These are phyloP conservation scores for Ustulina deusta DNA, from an alignment of 2,329 filamentous ascomycete species.

Conservation along the genomic window DNA sequence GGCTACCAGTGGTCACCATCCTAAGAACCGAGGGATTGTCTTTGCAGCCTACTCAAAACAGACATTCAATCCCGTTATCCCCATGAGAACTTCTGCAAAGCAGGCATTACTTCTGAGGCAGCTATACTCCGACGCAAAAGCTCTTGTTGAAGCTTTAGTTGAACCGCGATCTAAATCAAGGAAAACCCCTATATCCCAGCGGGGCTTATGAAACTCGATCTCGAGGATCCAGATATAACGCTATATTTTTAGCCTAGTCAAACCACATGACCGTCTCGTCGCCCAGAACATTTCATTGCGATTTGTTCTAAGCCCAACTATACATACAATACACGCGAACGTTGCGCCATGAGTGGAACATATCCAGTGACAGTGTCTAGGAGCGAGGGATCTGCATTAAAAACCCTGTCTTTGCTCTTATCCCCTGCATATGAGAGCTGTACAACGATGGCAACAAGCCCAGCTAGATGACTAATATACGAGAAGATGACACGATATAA, in stretches of 20 bases:
- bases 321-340: not conserved
- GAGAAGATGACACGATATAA: constrained; percentile 3
- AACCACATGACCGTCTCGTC: too few relatives aligned
- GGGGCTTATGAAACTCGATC: not conserved
- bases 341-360: too few relatives aligned
- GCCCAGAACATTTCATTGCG: too few relatives aligned
- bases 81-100: constrained; percentile 34
- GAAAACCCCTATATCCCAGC: not conserved
- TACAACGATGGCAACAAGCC: not conserved
- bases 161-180: constrained; percentile 1
- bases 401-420: not conserved
- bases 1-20: not conserved
- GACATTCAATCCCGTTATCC: constrained; percentile 25
- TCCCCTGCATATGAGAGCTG: not conserved
- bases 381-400: not conserved
- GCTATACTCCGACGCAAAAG: constrained; percentile 36
- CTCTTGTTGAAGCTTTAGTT: constrained; percentile 34
- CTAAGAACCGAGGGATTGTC: constrained; percentile 39
- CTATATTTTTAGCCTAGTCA: not conserved
- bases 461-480: not conserved
- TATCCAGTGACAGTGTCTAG: not conserved
- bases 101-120: constrained; percentile 32
- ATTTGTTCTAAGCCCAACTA: too few relatives aligned
- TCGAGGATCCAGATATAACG: not conserved
- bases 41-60: constrained; percentile 43